Evolutionary conservation across 495 filamentous ascomycete species (phyloP), one percentile per base, ranked within the genome.

Genomic region (Poronia punctata): DNA sequence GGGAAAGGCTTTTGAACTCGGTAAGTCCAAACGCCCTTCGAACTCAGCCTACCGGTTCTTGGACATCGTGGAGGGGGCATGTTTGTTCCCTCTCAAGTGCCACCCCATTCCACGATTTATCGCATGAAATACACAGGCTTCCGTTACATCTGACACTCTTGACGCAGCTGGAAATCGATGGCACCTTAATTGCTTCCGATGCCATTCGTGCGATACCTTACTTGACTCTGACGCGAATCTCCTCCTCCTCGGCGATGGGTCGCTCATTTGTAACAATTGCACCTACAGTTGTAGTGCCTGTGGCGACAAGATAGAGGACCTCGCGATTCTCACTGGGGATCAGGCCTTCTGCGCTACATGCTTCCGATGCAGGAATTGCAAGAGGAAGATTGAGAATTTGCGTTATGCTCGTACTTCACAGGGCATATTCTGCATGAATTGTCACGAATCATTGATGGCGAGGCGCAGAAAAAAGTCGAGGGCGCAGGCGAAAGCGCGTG

Each of bases 391-490:
- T 31, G 93, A 99, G 60, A 99, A 99, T 58, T 70, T 99, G 38
- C 84, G 93, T 54, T 99, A 99, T 74, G 93, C 93, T 14, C 76
- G 92, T 43, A 99, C 93, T 0, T 96, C 93, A 8, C 92, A 96
- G 60, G 93, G 93, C 25, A 99, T 97, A 36, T 97, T 99, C 60
- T 99, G 93, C 71, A 99, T 99, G 93, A 88, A 83, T 56, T 99
- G 93, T 57, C 93, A 99, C 57, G 93, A 99, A 57, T 88, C 86
- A n/a, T 64, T 99, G 21, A 99, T 99, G 93, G 88, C 92, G 32
- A 72, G 93, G 42, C 75, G 93, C 50, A 77, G 88, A 40, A 99
- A 99, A 65, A 90, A 89, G 56, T 76, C 82, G 54, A 82, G 84
- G 61, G 76, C 73, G 20, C 65, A 78, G 48, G 66, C 74, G 39